phyloP scores from a whole-genome alignment of 1,284 basidiomycete species.

The Takashimella tepidaria region DNA sequence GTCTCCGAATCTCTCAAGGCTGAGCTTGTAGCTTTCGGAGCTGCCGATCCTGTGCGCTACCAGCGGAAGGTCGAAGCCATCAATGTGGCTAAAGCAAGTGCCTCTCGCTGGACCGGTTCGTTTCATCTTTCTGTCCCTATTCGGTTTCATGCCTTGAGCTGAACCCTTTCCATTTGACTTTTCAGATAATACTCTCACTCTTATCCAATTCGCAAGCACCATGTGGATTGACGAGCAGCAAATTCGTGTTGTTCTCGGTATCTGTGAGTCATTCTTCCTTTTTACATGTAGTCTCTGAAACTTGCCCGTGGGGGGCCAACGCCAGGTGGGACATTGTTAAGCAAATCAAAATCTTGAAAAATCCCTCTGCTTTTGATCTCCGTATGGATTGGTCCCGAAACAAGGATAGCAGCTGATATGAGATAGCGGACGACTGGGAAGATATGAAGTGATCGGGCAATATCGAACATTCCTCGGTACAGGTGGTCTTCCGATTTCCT shows the following conservation, averaged over 20 bases:
- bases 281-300: background rate
- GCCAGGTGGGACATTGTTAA: no score
- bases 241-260: background rate
- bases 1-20: slow-evolving; percentile 49
- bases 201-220: slow-evolving; percentile 23
- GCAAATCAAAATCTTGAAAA: no score
- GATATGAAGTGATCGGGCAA: slow-evolving; percentile 7
- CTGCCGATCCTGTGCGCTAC: slow-evolving; percentile 72
- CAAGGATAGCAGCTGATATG: background rate
- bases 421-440: slow-evolving; percentile 18
- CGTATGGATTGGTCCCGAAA: no score
- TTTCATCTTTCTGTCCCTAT: no score
- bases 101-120: slow-evolving; percentile 80
- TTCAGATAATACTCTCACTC: slow-evolving; percentile 38
- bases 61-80: slow-evolving; percentile 67
- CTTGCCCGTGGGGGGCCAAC: no score
- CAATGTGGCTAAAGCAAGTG: slow-evolving; percentile 69
- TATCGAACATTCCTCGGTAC: no score
- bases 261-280: background rate
- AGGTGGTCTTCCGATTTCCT: no score
- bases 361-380: no score
- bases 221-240: slow-evolving; percentile 11
- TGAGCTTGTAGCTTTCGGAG: slow-evolving; percentile 61
- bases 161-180: background rate
- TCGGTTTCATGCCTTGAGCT: background rate